Base-by-base conservation (phyloP, 805 yeast species). In the Kluyveromyces lactis region DNA sequence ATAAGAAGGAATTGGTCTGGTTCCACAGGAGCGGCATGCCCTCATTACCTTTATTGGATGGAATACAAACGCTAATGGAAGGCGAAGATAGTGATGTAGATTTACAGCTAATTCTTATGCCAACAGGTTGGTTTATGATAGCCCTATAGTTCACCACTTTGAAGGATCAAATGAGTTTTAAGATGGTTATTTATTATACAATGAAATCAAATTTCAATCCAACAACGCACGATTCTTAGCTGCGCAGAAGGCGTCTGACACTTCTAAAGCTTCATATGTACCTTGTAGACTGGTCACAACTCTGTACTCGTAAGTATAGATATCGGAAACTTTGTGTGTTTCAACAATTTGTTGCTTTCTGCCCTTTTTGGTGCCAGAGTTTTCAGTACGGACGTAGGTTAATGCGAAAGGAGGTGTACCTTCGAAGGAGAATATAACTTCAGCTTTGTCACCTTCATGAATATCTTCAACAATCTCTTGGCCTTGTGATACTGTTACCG, bases 361-460 rank as follows among this genome's bases (percentile, higher is more conserved):
- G 11, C 68, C 69, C 28, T 61, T 52, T 26, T 53, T 56, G 12
- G 61, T 66, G 17, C 61, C 67, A 13, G 58, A 45, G 35, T 71
- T 72, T 40, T 75, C 73, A 4, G 83, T 79, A 55, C 97, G 73
- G 7, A 82, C 82, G 55, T 89, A 92, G 1, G 89, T 84, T 47
- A 92, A 70, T 30, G 79, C 67, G 66, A 90, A 92, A 10, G 99
- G 99, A 9, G 97, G 95, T 0, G 79, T 74, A 12, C 98, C 98
- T 26, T 74, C 73, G 52, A 92, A 84, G 16, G 77, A 72, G 63
- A 92, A 90, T 2, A 73, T 73, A 35, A 92, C 77, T 55, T 87
- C 95, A 1, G 94, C 89, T 53, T 83, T 85, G 48, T 92, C 98
- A 34, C 97, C 98, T 56, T 86, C 95, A 52, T 87, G 95, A 31